A percentile compares a stretch with the other conserved stretches of the same genome.
phyloP scores from a whole-genome alignment of 1,284 basidiomycete genomes.

The Sporisorium exsertum region DNA sequence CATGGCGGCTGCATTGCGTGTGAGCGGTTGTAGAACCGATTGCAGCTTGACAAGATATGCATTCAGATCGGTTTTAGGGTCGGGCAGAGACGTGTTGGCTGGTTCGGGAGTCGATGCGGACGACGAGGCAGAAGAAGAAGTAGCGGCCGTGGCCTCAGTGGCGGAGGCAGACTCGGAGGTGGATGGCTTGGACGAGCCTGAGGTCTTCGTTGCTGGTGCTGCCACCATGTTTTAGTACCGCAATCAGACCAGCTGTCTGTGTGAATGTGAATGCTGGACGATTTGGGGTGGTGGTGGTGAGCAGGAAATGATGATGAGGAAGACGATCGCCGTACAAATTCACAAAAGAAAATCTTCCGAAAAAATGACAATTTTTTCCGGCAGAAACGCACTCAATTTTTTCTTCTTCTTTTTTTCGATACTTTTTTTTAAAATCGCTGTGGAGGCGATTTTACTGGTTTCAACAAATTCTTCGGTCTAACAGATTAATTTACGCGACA shows the following conservation, averaged over 20 bases:
- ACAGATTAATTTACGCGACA: slow-evolving; percentile 39
- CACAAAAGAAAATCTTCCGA: slow-evolving; percentile 13
- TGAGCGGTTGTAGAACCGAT: slow-evolving; percentile 54
- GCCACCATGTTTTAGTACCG: slow-evolving; percentile 11
- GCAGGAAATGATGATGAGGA: slow-evolving; percentile 2
- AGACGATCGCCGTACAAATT: not conserved
- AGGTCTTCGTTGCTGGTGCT: not conserved
- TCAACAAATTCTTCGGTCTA: not conserved
- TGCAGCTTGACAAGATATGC: slow-evolving; percentile 54
- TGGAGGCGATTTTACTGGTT: slow-evolving; percentile 17
- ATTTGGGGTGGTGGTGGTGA: slow-evolving; percentile 4
- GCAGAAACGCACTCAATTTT: slow-evolving; percentile 6
- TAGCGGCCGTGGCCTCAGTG: not conserved
- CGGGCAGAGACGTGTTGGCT: slow-evolving; percentile 16
- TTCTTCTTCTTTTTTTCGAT: not conserved
- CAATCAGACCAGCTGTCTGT: too few species aligned
- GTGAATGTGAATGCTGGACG: not conserved
- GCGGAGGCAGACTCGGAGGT: slow-evolving; percentile 3
- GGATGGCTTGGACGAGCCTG: slow-evolving; percentile 14
- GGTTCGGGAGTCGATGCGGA: slow-evolving; percentile 23
- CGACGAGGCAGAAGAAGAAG: slow-evolving; percentile 16
- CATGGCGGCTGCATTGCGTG: slow-evolving; percentile 66
- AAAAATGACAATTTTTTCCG: slow-evolving; percentile 1
- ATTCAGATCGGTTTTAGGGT: slow-evolving; percentile 31
- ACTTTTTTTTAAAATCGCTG: slow-evolving; percentile 1